phyloP scores from a whole-genome alignment of 2,329 filamentous ascomycete genomes.

The Neonectria coccinea region DNA sequence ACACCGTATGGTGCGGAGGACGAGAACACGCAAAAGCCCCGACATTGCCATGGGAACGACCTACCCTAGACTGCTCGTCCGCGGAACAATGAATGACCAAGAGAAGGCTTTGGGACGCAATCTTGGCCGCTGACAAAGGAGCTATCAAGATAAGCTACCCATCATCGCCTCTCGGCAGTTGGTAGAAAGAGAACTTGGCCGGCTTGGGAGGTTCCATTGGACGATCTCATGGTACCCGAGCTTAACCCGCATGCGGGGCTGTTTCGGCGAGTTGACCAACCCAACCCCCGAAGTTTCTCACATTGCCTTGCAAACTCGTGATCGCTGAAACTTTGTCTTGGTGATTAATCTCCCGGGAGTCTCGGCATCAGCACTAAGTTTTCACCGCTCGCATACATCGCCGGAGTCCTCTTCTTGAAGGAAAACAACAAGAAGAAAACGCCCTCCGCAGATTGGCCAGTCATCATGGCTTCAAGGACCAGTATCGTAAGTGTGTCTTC shows the following conservation, averaged over 20 bases:
- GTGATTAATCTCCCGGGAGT: neutral
- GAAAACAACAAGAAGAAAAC: neutral
- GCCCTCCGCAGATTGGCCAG: neutral
- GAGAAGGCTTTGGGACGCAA: too few relatives aligned
- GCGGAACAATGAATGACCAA: too few relatives aligned
- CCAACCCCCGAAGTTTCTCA: too few relatives aligned
- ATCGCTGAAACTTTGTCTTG: neutral
- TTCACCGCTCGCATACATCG: neutral
- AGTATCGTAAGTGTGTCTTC: neutral
- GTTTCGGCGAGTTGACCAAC: neutral
- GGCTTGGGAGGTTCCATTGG: neutral
- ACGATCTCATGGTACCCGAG: neutral
- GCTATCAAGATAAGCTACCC: neutral
- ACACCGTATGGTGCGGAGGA: too few relatives aligned
- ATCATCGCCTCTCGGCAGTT: neutral
- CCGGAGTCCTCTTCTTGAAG: neutral
- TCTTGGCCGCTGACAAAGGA: neutral
- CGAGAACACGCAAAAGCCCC: too few relatives aligned
- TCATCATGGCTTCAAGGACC: neutral
- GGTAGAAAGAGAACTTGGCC: neutral
- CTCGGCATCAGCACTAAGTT: neutral
- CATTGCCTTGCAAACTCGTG: neutral
- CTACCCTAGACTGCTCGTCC: too few relatives aligned
- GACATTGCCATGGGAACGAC: too few relatives aligned
- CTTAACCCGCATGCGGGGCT: neutral